Conservation (phyloP, 2,329 filamentous ascomycete species). For the Ascochyta koolunga region DNA sequence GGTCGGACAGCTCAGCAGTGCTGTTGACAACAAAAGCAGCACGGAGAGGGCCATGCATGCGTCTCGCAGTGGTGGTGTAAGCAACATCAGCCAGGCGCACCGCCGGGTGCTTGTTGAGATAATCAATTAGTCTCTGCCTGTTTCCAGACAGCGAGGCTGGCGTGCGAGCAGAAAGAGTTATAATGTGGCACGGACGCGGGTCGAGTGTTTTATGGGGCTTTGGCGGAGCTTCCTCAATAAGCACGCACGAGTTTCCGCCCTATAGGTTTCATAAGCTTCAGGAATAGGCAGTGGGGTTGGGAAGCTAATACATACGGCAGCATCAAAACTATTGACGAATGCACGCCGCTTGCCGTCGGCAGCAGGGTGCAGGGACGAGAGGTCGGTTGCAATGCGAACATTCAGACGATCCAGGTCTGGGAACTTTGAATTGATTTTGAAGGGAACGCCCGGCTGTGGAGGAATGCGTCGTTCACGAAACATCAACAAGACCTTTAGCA, state of each 20-base stretch:
- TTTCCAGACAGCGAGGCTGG: constrained; percentile 15
- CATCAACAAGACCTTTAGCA: constrained; percentile 43
- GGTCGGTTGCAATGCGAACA: constrained; percentile 19
- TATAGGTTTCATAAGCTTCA: too few relatives aligned
- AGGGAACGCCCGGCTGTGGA: constrained; percentile 32
- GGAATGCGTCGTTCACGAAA: constrained; percentile 22
- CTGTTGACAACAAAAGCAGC: constrained; percentile 6
- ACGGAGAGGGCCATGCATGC: constrained; percentile 22
- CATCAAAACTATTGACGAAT: constrained; percentile 43
- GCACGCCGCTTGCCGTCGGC: constrained; percentile 8
- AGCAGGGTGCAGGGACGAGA: background rate
- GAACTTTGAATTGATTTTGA: constrained; percentile 26
- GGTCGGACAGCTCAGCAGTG: too few relatives aligned
- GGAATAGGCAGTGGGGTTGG: too few relatives aligned
- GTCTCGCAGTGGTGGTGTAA: constrained; percentile 27
- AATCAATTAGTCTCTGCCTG: constrained; percentile 8
- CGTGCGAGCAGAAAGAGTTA: background rate
- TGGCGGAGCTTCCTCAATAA: constrained; percentile 18
- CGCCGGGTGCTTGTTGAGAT: constrained; percentile 11
- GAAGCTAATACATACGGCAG: constrained; percentile 20
- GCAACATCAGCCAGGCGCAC: constrained; percentile 10
- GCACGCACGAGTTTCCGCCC: constrained; percentile 40
- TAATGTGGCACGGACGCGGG: background rate
- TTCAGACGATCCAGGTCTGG: constrained; percentile 30
- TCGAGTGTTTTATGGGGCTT: background rate